Evolutionary conservation across 2,329 filamentous ascomycete genomes (phyloP).

Genomic region (Myrmaecium sp.): DNA sequence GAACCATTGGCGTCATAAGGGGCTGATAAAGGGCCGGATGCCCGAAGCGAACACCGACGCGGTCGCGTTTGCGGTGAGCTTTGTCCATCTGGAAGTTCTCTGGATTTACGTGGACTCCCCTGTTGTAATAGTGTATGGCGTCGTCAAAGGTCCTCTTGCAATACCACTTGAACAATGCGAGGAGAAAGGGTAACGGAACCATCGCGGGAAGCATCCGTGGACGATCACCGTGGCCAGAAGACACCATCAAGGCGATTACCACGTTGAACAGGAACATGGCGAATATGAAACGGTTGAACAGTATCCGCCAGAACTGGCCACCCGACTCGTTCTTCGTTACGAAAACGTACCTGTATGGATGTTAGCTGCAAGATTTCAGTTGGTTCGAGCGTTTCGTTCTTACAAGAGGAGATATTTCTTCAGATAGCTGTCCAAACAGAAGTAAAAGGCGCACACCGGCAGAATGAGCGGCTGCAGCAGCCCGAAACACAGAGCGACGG

Average conservation of each 20-base stretch:
- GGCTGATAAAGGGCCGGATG: constrained; percentile 82
- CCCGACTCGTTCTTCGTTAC: constrained; percentile 94
- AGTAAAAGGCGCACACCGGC: constrained; percentile 77
- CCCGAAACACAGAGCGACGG: constrained; percentile 71
- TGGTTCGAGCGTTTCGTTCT: no score
- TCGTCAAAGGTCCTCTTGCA: constrained; percentile 62
- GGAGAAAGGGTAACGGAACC: constrained; percentile 58
- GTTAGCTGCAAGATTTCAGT: constrained; percentile 7
- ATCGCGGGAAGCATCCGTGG: constrained; percentile 50
- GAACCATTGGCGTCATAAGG: constrained; percentile 88
- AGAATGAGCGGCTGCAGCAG: constrained; percentile 77
- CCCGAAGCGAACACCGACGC: constrained; percentile 62
- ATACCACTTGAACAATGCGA: constrained; percentile 75
- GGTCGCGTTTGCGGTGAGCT: constrained; percentile 38
- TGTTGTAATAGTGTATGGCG: constrained; percentile 66
- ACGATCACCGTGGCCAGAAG: constrained; percentile 39
- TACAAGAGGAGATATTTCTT: constrained; percentile 89
- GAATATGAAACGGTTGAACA: constrained; percentile 89
- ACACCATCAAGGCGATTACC: constrained; percentile 60
- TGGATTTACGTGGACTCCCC: constrained; percentile 37
- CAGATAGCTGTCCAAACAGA: constrained; percentile 67
- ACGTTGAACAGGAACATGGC: constrained; percentile 62
- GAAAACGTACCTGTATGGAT: constrained; percentile 50
- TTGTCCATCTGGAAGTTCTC: constrained; percentile 20
- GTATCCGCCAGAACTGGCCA: constrained; percentile 75